Percentiles rank a stretch among this genome's conserved stretches.
Evolutionary conservation across 768 basidiomycete genomes (phyloP).

Genomic region (Lactarius psammicola): DNA sequence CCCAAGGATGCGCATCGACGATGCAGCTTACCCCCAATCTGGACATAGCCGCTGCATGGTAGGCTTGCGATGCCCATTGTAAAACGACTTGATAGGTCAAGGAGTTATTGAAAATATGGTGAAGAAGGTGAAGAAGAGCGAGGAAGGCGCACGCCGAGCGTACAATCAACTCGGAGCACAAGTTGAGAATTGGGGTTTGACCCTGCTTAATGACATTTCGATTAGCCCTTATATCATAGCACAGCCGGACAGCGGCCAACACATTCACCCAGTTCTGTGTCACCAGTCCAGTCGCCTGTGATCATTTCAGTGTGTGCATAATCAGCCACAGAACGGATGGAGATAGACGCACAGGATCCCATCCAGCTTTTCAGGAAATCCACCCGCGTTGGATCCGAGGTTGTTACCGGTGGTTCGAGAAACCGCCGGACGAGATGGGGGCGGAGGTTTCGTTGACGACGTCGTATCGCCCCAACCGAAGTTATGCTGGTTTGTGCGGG

Average conservation of each 20-base stretch:
- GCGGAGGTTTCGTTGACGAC: slow-evolving; percentile 36
- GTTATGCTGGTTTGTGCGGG: slow-evolving; percentile 31
- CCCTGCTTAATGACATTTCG: too few relatives aligned
- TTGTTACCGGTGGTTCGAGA: slow-evolving; percentile 35
- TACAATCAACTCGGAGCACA: too few relatives aligned
- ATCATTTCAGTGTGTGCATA: background rate
- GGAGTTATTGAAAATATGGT: background rate
- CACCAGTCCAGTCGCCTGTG: slow-evolving; percentile 52
- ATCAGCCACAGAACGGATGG: background rate
- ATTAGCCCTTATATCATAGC: background rate
- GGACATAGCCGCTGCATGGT: background rate
- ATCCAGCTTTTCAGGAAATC: slow-evolving; percentile 20
- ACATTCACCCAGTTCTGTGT: slow-evolving; percentile 54
- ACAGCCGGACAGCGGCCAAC: slow-evolving; percentile 37
- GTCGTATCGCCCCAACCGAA: slow-evolving; percentile 38
- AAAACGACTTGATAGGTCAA: background rate
- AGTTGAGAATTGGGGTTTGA: too few relatives aligned
- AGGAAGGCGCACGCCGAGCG: background rate
- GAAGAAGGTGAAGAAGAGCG: background rate
- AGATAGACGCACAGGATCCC: slow-evolving; percentile 22
- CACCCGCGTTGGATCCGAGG: slow-evolving; percentile 24
- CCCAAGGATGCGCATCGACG: background rate
- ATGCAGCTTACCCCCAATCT: background rate
- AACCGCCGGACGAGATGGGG: slow-evolving; percentile 38
- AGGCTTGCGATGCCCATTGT: background rate